Base-by-base conservation (phyloP, 495 filamentous ascomycete species). In the Daldinia grandis region DNA sequence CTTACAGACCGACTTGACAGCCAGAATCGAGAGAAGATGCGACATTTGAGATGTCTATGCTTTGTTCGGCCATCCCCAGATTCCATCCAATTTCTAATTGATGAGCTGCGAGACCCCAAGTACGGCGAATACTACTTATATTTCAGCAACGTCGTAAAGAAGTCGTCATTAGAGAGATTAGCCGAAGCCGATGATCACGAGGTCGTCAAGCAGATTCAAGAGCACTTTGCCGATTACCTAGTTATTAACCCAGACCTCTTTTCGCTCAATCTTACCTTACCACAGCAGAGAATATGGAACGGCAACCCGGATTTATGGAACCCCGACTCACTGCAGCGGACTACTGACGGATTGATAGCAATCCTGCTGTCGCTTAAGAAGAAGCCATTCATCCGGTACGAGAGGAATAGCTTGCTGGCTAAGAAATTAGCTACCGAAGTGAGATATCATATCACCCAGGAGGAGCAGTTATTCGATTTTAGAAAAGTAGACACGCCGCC, bases 121-220 rank as follows among this genome's bases (percentile, higher is more conserved):
- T 99, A 99, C 73, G 95, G 96, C 66, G 95, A 98, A 85, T 99
- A 99, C 80, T 87, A 97, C 72, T 88, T 99, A 58, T 98, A 93
- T 81, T 95, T 99, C 76, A 97, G 93, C 85, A 99, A 99, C 79
- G 89, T 98, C 44, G 90, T 95, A 77, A 95, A 95, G 77, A 99
- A 99, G 79, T 98, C 96, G 9, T 92, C 96, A 2, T 86, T 99
- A 4, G 95, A 99, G 78, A 87, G 96, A 28, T 85, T 99, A 27
- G 95, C 95, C 19, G 95, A 99, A 81, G 93, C 95, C n/a, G 95
- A 99, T 75, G 93, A 97, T 65, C 93, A 99, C 71, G 95, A 99
- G 79, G 94, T 98, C 27, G 95, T 99, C 56, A 93, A 91, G 60
- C 85, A 86, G 15, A 90, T 99, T 7, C 94, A 97, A 79, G 95